Conservation (phyloP, 2,329 filamentous ascomycete species). For the Aspergillus aculeatus region DNA sequence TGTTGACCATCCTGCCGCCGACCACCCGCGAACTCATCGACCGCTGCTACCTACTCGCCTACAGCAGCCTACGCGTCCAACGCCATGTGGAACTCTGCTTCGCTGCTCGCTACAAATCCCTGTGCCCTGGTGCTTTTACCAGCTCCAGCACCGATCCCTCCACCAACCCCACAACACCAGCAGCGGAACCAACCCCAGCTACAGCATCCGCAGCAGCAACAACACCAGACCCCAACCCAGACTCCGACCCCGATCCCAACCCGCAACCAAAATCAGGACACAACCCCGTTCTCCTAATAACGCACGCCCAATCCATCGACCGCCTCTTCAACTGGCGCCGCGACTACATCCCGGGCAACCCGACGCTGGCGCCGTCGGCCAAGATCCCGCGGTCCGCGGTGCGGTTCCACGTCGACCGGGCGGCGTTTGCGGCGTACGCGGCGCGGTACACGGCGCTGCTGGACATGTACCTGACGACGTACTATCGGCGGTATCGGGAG, state of each 20-base stretch:
- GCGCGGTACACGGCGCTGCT: constrained; percentile 6
- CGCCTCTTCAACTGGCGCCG: constrained; percentile 28
- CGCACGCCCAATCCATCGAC: constrained; percentile 24
- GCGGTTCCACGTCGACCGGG: constrained; percentile 22
- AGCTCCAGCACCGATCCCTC: neutral
- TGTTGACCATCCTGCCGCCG: neutral
- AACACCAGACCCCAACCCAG: too few relatives aligned
- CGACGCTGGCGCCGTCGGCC: constrained; percentile 19
- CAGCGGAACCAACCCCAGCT: neutral
- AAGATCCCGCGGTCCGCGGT: constrained; percentile 29
- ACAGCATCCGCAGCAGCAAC: too few relatives aligned
- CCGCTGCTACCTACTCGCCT: neutral
- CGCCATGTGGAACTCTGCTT: neutral
- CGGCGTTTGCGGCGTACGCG: constrained; percentile 20
- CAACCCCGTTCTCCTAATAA: neutral
- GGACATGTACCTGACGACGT: constrained; percentile 4
- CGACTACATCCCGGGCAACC: constrained; percentile 11
- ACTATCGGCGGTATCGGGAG: neutral
- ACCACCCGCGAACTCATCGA: neutral
- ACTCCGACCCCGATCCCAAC: too few relatives aligned
- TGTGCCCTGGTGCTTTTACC: constrained; percentile 22
- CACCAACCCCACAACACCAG: neutral
- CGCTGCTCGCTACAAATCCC: constrained; percentile 22
- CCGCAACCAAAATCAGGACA: too few relatives aligned
- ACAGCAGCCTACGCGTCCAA: neutral